Conservation (phyloP, 2,329 filamentous ascomycete species). For the Epichloe gansuensis region DNA sequence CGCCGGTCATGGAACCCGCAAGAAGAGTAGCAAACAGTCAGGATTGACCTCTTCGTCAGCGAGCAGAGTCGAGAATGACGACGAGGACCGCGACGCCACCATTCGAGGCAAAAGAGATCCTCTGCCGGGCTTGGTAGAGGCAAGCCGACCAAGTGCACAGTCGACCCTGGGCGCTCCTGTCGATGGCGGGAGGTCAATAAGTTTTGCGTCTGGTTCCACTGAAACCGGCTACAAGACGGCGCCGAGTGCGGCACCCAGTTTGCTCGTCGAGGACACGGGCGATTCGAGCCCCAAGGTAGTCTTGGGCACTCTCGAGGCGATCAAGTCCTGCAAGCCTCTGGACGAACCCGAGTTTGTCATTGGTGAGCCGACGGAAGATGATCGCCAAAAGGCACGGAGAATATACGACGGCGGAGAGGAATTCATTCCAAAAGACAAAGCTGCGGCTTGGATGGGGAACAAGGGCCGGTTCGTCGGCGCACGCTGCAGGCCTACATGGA, state of each 20-base stretch:
- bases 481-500: constrained; percentile 75
- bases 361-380: constrained; percentile 52
- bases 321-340: constrained; percentile 28
- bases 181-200: constrained; percentile 25
- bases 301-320: constrained; percentile 18
- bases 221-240: constrained; percentile 29
- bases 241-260: constrained; percentile 30
- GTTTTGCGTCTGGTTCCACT: constrained; percentile 24
- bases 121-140: constrained; percentile 11
- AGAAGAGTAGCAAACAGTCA: constrained; percentile 2
- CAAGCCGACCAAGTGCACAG: constrained; percentile 14
- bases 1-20: constrained; percentile 10
- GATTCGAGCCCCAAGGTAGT: constrained; percentile 25
- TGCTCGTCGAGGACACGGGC: constrained; percentile 30
- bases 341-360: constrained; percentile 47
- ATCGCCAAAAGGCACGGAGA: constrained; percentile 64
- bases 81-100: constrained; percentile 16
- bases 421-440: constrained; percentile 65
- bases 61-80: constrained; percentile 1
- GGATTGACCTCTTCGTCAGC: not conserved
- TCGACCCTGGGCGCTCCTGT: constrained; percentile 30
- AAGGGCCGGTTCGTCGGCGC: constrained; percentile 44
- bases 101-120: constrained; percentile 16
- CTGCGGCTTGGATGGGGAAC: constrained; percentile 79
- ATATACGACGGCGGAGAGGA: constrained; percentile 80